Percentiles rank a stretch among this genome's conserved stretches.
These are phyloP conservation scores for Candida sp. DNA, from an alignment of 1,139 yeast genomes.

Conservation along the genomic window DNA sequence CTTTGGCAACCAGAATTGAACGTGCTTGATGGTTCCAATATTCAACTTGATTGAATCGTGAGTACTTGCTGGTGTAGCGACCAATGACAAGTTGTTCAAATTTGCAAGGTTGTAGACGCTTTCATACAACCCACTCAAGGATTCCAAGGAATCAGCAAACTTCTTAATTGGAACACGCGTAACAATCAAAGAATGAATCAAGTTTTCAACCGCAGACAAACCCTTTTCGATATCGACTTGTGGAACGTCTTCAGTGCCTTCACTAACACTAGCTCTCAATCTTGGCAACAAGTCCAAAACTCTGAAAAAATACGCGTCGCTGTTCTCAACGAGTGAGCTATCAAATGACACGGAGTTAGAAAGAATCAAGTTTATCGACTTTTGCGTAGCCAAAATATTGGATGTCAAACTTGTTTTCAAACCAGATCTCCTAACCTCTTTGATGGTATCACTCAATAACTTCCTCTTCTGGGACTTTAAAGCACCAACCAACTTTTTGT, in stretches of 20 bases:
- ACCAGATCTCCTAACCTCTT: constrained; percentile 78
- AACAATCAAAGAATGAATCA: constrained; percentile 57
- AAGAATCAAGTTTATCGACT: constrained; percentile 65
- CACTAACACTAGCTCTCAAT: constrained; percentile 65
- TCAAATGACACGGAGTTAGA: constrained; percentile 55
- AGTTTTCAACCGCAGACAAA: constrained; percentile 78
- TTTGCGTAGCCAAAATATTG: constrained; percentile 65
- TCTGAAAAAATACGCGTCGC: constrained; percentile 68
- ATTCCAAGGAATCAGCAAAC: constrained; percentile 24
- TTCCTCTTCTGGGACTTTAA: constrained; percentile 82
- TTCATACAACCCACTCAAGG: constrained; percentile 14
- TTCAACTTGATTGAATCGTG: constrained; percentile 22
- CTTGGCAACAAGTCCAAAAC: constrained; percentile 83
- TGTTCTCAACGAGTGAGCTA: constrained; percentile 38
- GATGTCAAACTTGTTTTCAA: constrained; percentile 67
- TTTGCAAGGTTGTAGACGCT: constrained; percentile 22
- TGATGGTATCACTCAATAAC: constrained; percentile 74
- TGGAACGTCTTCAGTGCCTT: constrained; percentile 77
- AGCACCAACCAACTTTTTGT: constrained; percentile 72
- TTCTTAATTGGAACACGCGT: constrained; percentile 50
- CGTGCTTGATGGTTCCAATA: constrained; percentile 18
- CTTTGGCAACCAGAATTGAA: constrained; percentile 48
- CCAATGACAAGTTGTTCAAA: constrained; percentile 14
- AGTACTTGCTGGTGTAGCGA: constrained; percentile 19
- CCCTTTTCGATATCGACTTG: constrained; percentile 76